Base-by-base conservation (phyloP, 148 eudicot genomes). In the Camellia lanceoleosa region DNA sequence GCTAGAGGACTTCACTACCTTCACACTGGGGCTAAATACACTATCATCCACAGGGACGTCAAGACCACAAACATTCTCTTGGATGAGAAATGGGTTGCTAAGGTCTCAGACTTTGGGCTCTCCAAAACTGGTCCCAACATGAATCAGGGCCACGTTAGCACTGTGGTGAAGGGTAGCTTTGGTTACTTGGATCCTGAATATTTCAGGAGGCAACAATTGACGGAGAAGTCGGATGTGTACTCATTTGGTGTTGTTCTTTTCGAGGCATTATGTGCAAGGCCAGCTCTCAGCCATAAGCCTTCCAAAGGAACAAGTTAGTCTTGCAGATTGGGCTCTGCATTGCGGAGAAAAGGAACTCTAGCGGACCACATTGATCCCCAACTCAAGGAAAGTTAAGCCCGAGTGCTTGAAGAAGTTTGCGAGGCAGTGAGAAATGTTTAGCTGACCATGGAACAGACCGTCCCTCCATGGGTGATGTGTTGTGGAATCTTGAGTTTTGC, bases 71-170 rank as follows among this genome's bases (percentile, higher is more conserved):
- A 89, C 76, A 89, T 89, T 54, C 85, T 89, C 13, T n/a, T 89
- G 54, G 89, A 89, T 56, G 91, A 89, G n/a, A 89, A 89, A 44
- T 89, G 89, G 88, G 89, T 86, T 15, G 91, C 91, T 1, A 89
- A 89, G 74, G 89, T 89, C 15, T 89, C 89, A 0, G 89, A 88
- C 76, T 88, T 86, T 8, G 91, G 91, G 70, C 83, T 88, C 7
- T 86, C 91, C 3, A 86, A 88, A 75, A 85, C 87, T 0, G 89
- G 91, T 7, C 87, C 91, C 8, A 80, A 86, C 76, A 85, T 85
- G 86, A 87, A 86, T 61, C 79, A 86, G 42, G 89, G 87, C 4
- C 87, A 88, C 64, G 89, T 88, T 4, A 86, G 87, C 59, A 85
- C 87, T 0, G 91, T 86, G 18, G 87, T 88, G 71, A 87, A 87